These are phyloP conservation scores for Backusella luteola DNA, from an alignment of 192 early-diverging fungal species.

Conservation along the genomic window DNA sequence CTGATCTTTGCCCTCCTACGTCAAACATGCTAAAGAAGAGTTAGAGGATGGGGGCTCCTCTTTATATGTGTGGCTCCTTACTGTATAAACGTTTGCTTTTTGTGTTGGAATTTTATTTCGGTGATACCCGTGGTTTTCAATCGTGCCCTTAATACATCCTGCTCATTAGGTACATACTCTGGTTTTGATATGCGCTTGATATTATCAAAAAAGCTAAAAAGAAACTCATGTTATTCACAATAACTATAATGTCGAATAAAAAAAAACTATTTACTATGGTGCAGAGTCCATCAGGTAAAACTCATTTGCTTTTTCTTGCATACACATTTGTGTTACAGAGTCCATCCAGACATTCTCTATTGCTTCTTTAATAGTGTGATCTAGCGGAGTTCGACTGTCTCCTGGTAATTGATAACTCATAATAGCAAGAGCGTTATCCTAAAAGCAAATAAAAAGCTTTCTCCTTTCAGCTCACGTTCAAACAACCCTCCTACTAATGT, in stretches of 20 bases:
- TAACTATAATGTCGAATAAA: background rate
- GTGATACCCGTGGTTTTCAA: slow-evolving; percentile 97
- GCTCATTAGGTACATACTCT: slow-evolving; percentile 87
- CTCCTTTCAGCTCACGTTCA: background rate
- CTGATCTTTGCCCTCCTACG: slow-evolving; percentile 82
- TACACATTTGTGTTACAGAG: slow-evolving; percentile 56
- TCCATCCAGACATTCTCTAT: slow-evolving; percentile 76
- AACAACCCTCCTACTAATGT: background rate
- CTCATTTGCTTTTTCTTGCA: slow-evolving; percentile 70
- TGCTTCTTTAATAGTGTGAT: slow-evolving; percentile 63
- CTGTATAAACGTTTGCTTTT: slow-evolving; percentile 86
- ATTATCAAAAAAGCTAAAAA: slow-evolving; percentile 83
- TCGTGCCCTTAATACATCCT: slow-evolving; percentile 90
- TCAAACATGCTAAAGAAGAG: slow-evolving; percentile 70
- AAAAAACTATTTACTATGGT: slow-evolving; percentile 64
- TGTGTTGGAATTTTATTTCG: slow-evolving; percentile 87
- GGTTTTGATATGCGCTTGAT: slow-evolving; percentile 80
- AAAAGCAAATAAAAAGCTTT: background rate
- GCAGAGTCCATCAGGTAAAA: slow-evolving; percentile 94
- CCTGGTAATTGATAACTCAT: slow-evolving; percentile 10
- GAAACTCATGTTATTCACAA: slow-evolving; percentile 4
- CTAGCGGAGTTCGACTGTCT: slow-evolving; percentile 53
- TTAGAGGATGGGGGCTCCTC: background rate
- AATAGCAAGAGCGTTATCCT: background rate
- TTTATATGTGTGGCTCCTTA: slow-evolving; percentile 32